phyloP scores from a whole-genome alignment of 352 stramenopile genomes.

The Pythium plurisporium region DNA sequence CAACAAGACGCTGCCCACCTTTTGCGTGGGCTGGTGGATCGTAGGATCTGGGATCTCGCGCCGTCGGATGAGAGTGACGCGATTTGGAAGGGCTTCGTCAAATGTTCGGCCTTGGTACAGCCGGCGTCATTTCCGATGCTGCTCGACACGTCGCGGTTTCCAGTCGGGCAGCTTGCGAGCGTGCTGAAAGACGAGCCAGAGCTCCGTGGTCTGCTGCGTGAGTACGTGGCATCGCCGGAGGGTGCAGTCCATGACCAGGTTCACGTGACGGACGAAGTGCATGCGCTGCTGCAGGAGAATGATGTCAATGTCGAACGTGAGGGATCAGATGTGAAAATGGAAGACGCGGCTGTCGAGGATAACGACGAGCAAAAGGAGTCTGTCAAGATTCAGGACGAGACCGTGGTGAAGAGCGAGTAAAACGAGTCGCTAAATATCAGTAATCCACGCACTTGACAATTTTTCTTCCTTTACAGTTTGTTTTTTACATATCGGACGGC shows the following conservation, averaged over 20 bases:
- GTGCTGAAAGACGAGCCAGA: conserved; percentile 61
- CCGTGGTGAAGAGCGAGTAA: not conserved
- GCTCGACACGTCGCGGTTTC: conserved; percentile 34
- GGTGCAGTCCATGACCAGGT: not conserved
- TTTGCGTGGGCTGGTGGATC: conserved; percentile 46
- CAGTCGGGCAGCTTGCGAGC: conserved; percentile 37
- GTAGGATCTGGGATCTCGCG: conserved; percentile 60
- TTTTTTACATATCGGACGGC: no score
- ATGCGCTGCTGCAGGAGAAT: conserved; percentile 4
- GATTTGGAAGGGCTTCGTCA: conserved; percentile 79
- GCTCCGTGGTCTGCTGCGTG: conserved; percentile 39
- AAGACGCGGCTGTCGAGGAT: not conserved
- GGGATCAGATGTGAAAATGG: not conserved
- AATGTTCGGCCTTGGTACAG: conserved; percentile 68
- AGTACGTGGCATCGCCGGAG: conserved; percentile 29
- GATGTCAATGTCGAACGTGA: not conserved
- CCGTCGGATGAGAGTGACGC: conserved; percentile 26
- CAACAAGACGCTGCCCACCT: conserved; percentile 59
- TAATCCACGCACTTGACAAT: not conserved
- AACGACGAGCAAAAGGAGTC: not conserved
- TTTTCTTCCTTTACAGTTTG: not conserved
- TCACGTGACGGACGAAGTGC: conserved; percentile 13
- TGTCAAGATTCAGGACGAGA: not conserved
- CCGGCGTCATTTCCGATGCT: conserved; percentile 66
- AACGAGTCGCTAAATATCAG: not conserved